These are phyloP conservation scores for Chrysanthemum makinoi DNA, from an alignment of 129 eudicot genomes.

Conservation along the genomic window DNA sequence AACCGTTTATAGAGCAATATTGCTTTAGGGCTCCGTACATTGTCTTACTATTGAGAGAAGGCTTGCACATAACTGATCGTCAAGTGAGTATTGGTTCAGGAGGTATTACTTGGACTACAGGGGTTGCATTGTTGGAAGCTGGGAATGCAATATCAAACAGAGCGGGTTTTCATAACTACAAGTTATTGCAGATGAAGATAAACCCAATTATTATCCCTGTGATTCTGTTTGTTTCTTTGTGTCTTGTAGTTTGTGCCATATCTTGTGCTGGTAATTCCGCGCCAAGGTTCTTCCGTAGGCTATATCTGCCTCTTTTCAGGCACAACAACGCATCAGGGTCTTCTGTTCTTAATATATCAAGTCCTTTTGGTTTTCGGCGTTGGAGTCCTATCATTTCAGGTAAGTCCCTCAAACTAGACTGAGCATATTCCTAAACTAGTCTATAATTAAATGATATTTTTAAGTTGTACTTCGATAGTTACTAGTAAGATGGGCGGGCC, in stretches of 20 bases:
- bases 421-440: not conserved
- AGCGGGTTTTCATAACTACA: constrained; percentile 42
- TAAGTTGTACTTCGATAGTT: not conserved
- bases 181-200: constrained; percentile 48
- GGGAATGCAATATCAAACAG: constrained; percentile 65
- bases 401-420: constrained; percentile 17
- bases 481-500: not conserved
- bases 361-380: constrained; percentile 76
- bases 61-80: constrained; percentile 83
- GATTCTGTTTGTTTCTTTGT: constrained; percentile 53
- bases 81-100: constrained; percentile 85
- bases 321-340: constrained; percentile 49
- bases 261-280: constrained; percentile 51
- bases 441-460: not conserved
- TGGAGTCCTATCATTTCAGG: constrained; percentile 94
- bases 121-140: constrained; percentile 94
- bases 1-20: constrained; percentile 95
- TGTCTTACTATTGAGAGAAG: constrained; percentile 80
- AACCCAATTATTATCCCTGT: constrained; percentile 52
- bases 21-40: constrained; percentile 96
- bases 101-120: constrained; percentile 96
- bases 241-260: constrained; percentile 48
- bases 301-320: constrained; percentile 70
- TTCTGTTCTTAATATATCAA: constrained; percentile 66
- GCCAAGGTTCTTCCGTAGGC: constrained; percentile 61